Evolutionary conservation across 2,329 filamentous ascomycete species (phyloP).

Genomic region (Chaetomiaceae sp.): DNA sequence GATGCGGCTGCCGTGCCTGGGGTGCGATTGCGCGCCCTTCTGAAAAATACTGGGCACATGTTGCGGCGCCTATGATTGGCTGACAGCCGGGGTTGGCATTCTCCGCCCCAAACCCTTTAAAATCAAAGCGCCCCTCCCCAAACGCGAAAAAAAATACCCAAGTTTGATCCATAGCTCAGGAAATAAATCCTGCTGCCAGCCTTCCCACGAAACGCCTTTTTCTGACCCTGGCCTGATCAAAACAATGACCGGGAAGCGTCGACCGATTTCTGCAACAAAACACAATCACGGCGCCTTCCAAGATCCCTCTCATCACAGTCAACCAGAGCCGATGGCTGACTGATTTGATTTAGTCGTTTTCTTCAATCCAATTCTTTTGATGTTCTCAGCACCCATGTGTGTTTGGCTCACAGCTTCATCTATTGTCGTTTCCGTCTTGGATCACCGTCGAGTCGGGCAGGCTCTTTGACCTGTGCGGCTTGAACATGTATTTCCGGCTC

Average conservation of each 20-base stretch:
- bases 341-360: constrained; percentile 3
- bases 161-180: background rate
- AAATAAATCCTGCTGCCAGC: background rate
- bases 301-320: background rate
- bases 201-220: background rate
- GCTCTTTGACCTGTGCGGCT: no score
- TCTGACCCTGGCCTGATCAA: background rate
- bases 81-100: background rate
- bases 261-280: background rate
- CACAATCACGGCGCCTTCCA: background rate
- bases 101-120: constrained; percentile 4
- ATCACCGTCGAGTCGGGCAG: no score
- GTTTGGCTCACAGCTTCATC: background rate
- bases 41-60: constrained; percentile 17
- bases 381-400: background rate
- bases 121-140: constrained; percentile 3
- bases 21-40: constrained; percentile 6
- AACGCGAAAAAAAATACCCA: constrained; percentile 1
- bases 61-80: constrained; percentile 17
- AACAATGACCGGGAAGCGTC: background rate
- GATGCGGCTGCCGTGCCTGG: constrained; percentile 24
- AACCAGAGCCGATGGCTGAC: background rate
- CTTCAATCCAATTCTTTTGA: background rate
- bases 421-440: no score
- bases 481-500: no score